A percentile compares a stretch with the other conserved stretches of the same genome.
Evolutionary conservation across 2,329 filamentous ascomycete genomes (phyloP).

Genomic region (Emmonsiellopsis sp.): DNA sequence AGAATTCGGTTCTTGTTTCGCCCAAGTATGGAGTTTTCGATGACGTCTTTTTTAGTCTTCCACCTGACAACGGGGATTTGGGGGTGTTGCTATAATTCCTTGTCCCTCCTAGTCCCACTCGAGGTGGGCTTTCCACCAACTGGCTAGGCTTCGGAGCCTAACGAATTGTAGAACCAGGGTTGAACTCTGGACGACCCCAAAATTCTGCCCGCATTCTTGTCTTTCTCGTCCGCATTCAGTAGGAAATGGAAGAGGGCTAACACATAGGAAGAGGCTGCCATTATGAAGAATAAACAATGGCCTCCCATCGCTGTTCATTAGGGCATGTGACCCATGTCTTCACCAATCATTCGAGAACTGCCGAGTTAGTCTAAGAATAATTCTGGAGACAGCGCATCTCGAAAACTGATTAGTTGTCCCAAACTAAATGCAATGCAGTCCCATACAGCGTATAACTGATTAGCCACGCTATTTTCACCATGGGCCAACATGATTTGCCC

Average conservation of each 20-base stretch:
- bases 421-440: not conserved
- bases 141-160: not conserved
- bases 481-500: not conserved
- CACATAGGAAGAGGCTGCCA: not conserved
- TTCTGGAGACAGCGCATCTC: not conserved
- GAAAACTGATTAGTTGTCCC: not conserved
- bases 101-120: not conserved
- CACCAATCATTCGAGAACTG: not conserved
- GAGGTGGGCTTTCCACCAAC: not conserved
- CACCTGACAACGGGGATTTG: not conserved
- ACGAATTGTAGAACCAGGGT: not conserved
- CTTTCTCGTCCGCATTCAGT: not conserved
- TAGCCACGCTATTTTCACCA: not conserved
- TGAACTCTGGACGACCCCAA: not conserved
- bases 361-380: not conserved
- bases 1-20: not conserved
- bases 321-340: not conserved
- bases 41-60: constrained; percentile 1
- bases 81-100: not conserved
- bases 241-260: not conserved
- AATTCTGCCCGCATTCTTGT: not conserved
- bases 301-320: not conserved
- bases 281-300: not conserved
- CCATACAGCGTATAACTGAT: not conserved
- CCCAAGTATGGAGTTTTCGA: constrained; percentile 1